A percentile compares a stretch with the other conserved stretches of the same genome.
phyloP scores from a whole-genome alignment of 2,329 filamentous ascomycete genomes.

The Didymella exigua region DNA sequence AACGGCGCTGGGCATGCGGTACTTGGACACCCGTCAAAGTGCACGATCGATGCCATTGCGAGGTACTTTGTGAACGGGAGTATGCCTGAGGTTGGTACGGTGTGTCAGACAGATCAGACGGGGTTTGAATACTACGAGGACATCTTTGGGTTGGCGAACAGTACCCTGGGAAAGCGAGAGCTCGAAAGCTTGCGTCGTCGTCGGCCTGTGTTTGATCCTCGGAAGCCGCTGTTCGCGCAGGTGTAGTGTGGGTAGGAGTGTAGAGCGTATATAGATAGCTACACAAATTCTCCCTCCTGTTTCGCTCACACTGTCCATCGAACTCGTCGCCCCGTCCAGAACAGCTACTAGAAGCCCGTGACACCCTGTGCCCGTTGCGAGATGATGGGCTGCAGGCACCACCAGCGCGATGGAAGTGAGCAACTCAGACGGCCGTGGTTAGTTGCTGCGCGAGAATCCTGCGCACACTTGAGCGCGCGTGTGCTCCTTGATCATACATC shows the following conservation, averaged over 20 bases:
- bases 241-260: not conserved
- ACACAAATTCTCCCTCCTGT: not conserved
- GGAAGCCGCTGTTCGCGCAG: not conserved
- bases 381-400: not conserved
- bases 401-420: not conserved
- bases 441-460: not conserved
- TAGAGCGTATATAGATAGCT: not conserved
- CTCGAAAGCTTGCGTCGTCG: not conserved
- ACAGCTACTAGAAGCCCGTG: constrained; percentile 30
- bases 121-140: constrained; percentile 11
- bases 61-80: constrained; percentile 23
- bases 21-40: constrained; percentile 11
- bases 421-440: not conserved
- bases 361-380: not conserved
- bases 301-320: constrained; percentile 21
- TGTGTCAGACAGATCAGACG: constrained; percentile 20
- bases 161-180: not conserved
- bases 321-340: constrained; percentile 37
- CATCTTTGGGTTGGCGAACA: not conserved
- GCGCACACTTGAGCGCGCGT: not conserved
- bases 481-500: not conserved
- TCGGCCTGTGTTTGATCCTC: not conserved
- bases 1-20: constrained; percentile 21
- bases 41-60: constrained; percentile 16
- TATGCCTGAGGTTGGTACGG: constrained; percentile 17